Conservation (phyloP, 768 basidiomycete genomes). For the Leccinum olivaceopallidum region DNA sequence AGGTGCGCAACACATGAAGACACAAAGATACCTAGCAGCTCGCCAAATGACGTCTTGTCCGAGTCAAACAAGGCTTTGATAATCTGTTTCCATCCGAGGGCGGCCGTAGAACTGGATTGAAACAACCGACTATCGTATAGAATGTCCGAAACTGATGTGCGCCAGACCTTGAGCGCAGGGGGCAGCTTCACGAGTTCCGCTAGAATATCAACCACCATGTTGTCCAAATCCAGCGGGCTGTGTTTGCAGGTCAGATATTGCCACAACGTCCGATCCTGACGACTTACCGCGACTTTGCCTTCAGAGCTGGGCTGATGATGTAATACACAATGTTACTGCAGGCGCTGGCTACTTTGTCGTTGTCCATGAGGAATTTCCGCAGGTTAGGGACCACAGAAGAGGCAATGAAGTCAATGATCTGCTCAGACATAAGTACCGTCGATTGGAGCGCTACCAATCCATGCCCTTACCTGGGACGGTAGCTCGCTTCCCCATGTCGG, state of each 20-base stretch:
- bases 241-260: slow-evolving; percentile 10
- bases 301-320: slow-evolving; percentile 78
- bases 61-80: slow-evolving; percentile 79
- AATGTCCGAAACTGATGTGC: slow-evolving; percentile 73
- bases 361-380: slow-evolving; percentile 78
- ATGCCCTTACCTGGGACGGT: slow-evolving; percentile 26
- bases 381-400: slow-evolving; percentile 68
- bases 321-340: slow-evolving; percentile 87
- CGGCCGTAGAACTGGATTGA: slow-evolving; percentile 60
- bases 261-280: neutral
- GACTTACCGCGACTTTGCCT: slow-evolving; percentile 68
- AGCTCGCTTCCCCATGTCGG: slow-evolving; percentile 30
- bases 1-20: slow-evolving; percentile 31
- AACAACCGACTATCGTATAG: slow-evolving; percentile 89
- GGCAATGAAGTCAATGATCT: slow-evolving; percentile 78
- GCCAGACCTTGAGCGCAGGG: slow-evolving; percentile 82
- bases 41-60: slow-evolving; percentile 84
- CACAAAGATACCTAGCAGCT: slow-evolving; percentile 67
- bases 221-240: slow-evolving; percentile 80
- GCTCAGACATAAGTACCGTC: slow-evolving; percentile 9
- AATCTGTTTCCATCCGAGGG: slow-evolving; percentile 71
- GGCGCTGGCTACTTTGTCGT: slow-evolving; percentile 76
- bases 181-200: slow-evolving; percentile 79
- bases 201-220: slow-evolving; percentile 63
- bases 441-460: slow-evolving; percentile 19